phyloP scores from a whole-genome alignment of 2,329 filamentous ascomycete genomes.

The Pseudogymnoascus sp. region DNA sequence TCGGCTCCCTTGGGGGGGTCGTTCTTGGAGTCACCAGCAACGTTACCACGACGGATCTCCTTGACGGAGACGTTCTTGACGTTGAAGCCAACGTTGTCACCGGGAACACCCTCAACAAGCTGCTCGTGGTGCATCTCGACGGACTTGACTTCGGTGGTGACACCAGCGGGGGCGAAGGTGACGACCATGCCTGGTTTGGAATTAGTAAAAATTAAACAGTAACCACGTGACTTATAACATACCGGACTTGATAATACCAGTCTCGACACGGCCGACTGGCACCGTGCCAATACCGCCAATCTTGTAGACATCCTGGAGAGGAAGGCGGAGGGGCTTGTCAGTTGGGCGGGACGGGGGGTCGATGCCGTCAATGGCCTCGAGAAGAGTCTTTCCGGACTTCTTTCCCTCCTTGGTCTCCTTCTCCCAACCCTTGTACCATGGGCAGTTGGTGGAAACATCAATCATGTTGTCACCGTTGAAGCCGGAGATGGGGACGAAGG shows the following conservation, averaged over 20 bases:
- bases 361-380: constrained; percentile 97
- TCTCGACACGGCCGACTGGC: constrained; percentile 99
- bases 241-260: constrained; percentile 81
- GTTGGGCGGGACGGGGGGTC: constrained; percentile 85
- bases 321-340: constrained; percentile 99
- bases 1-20: constrained; percentile 84
- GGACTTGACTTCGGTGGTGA: constrained; percentile 99
- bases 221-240: constrained; percentile 75
- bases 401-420: constrained; percentile 92
- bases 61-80: constrained; percentile 99
- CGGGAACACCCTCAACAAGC: constrained; percentile 86
- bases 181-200: constrained; percentile 70
- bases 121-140: constrained; percentile 99
- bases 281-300: constrained; percentile 99
- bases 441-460: constrained; percentile 77
- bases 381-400: constrained; percentile 88
- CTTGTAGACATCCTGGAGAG: constrained; percentile 99
- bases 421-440: constrained; percentile 99
- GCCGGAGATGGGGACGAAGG: constrained; percentile 99
- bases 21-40: constrained; percentile 99
- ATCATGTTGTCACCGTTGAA: constrained; percentile 99
- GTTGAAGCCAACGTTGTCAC: constrained; percentile 99
- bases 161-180: constrained; percentile 95
- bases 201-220: not conserved
- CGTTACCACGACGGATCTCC: constrained; percentile 99